Evolutionary conservation across 495 filamentous ascomycete genomes (phyloP), one percentile per base, ranked within the genome.

Genomic region (Penicillium paradoxum): DNA sequence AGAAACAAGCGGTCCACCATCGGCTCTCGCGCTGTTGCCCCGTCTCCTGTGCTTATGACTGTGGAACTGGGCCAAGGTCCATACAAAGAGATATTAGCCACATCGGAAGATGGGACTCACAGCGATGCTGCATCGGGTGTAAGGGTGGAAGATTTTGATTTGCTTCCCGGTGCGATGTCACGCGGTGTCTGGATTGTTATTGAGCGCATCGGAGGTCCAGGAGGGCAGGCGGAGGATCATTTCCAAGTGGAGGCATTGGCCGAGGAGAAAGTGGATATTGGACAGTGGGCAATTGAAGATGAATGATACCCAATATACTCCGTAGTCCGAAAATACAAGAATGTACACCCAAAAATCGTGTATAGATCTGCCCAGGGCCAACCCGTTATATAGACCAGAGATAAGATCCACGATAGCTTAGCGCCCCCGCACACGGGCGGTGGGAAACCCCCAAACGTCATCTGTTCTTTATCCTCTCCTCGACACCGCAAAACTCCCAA

Each of bases 101-200:
- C 79, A 9, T 83, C 80, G 6, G 69, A 78, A 43, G 75, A 71
- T 37, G 89, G 87, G 4, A 81, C 81, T 43, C 89, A 88, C 59
- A 80, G 79, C 17, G 87, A 92, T 64, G 75, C 82, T 1, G 75
- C 78, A 4, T 78, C 78, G 22, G 90, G 87, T 0, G 71, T 95
- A 27, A 76, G 89, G 9, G 85, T 84, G 0, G 72, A 77, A 11
- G 87, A 91, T 54, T 76, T 91, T 48, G 83, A 90, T 73, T 59
- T 96, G 27, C 76, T 77, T 11, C 87, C 87, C 0, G 69, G 68
- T 18, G 68, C 74, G 44, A 66, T 74, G 36, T 55, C 58, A 2
- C 57, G 75, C n/a, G 81, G 83, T 17, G 64, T 91, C 15, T 89
- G 86, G 85, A 68, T 96, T 51, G 86, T 96, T 13, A 71, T 96